These are phyloP conservation scores for Ramichloridium luteum DNA, from an alignment of 2,329 filamentous ascomycete genomes.

Conservation along the genomic window DNA sequence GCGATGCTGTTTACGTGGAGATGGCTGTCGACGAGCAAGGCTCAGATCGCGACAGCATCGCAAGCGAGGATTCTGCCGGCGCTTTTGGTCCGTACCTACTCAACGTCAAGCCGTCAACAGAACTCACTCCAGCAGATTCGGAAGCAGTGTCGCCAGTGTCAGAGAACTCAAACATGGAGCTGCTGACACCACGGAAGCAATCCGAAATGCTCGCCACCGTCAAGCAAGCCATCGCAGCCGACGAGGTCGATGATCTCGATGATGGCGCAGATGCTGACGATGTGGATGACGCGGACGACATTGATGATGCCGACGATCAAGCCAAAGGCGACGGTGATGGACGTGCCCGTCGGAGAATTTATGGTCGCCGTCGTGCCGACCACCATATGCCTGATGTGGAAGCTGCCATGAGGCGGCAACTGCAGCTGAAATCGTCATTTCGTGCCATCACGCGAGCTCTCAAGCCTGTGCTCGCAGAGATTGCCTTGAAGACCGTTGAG, in stretches of 20 bases:
- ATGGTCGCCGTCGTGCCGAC: conserved; percentile 34
- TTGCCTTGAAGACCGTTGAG: conserved; percentile 49
- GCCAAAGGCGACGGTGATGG: conserved; percentile 9
- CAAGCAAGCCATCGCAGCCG: too few relatives aligned
- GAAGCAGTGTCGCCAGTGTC: conserved; percentile 14
- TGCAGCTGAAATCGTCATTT: conserved; percentile 54
- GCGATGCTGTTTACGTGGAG: not conserved
- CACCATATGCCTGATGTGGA: conserved; percentile 36
- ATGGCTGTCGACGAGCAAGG: conserved; percentile 1
- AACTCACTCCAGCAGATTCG: conserved; percentile 14
- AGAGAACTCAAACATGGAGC: conserved; percentile 10
- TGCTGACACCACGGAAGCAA: not conserved
- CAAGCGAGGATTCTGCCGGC: conserved; percentile 14
- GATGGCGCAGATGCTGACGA: conserved; percentile 11
- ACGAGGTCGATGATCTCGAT: conserved; percentile 12
- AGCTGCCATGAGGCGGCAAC: conserved; percentile 42
- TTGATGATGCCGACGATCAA: conserved; percentile 16
- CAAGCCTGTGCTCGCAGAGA: conserved; percentile 53
- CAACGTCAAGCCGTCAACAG: conserved; percentile 12
- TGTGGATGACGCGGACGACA: conserved; percentile 16
- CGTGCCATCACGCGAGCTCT: conserved; percentile 50
- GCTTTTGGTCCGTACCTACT: conserved; percentile 2
- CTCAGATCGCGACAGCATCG: conserved; percentile 8
- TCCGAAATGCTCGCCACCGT: not conserved
- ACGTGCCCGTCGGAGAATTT: conserved; percentile 11